Evolutionary conservation across 2,329 filamentous ascomycete species (phyloP).

Genomic region (Cladorrhinum sp.): DNA sequence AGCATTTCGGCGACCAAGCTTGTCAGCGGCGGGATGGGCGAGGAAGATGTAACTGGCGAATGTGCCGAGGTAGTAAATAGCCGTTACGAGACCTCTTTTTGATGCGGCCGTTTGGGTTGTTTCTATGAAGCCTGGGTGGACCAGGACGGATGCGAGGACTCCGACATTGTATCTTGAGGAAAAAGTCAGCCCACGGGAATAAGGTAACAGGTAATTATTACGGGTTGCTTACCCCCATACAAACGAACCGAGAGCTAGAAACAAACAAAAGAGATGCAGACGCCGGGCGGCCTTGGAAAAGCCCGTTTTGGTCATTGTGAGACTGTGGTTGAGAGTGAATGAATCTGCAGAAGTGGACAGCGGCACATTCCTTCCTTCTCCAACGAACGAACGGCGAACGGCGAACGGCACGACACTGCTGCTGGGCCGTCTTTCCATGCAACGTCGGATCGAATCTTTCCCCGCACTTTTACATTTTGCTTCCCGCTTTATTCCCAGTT

Average conservation of each 20-base stretch:
- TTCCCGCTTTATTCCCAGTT: neutral
- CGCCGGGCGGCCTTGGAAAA: slow-evolving; percentile 38
- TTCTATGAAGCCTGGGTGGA: slow-evolving; percentile 52
- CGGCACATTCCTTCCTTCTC: neutral
- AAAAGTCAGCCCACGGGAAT: too few species aligned
- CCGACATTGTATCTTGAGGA: slow-evolving; percentile 54
- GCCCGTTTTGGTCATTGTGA: slow-evolving; percentile 1
- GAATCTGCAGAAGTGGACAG: neutral
- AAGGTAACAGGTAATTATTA: neutral
- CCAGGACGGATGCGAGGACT: slow-evolving; percentile 53
- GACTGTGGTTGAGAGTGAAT: too few species aligned
- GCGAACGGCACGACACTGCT: neutral
- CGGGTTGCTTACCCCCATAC: slow-evolving; percentile 51
- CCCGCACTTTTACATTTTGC: neutral
- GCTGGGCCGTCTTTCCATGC: neutral
- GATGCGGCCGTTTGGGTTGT: slow-evolving; percentile 43
- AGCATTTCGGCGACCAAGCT: slow-evolving; percentile 49
- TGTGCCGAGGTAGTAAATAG: slow-evolving; percentile 57
- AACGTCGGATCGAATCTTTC: neutral
- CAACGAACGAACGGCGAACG: too few species aligned
- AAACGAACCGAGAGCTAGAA: slow-evolving; percentile 55
- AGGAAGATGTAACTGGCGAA: slow-evolving; percentile 54
- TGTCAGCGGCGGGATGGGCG: slow-evolving; percentile 50
- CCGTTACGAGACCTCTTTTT: slow-evolving; percentile 51
- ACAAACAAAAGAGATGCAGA: slow-evolving; percentile 46